phyloP scores from a whole-genome alignment of 495 filamentous ascomycete genomes.

The Filosporella fistucella region DNA sequence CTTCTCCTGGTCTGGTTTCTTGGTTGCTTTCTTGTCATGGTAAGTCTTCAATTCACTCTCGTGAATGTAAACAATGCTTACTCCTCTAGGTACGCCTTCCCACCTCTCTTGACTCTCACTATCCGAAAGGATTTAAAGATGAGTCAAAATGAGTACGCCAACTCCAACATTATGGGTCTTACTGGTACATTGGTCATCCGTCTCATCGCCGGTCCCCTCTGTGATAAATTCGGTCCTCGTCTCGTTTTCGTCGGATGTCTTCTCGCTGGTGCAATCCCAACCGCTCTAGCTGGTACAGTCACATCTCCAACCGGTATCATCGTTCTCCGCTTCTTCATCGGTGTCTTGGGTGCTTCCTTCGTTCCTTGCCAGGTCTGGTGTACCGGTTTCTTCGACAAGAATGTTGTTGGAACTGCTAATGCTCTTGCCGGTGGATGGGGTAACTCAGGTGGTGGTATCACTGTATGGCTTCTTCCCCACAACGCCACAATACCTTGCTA shows the following conservation, averaged over 20 bases:
- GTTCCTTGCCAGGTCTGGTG: constrained; percentile 97
- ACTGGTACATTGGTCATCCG: constrained; percentile 82
- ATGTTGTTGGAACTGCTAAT: constrained; percentile 87
- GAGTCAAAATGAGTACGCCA: constrained; percentile 66
- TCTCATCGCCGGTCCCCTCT: constrained; percentile 77
- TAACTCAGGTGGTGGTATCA: constrained; percentile 87
- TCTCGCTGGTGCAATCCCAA: constrained; percentile 73
- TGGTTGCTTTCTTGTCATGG: constrained; percentile 93
- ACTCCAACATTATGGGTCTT: constrained; percentile 88
- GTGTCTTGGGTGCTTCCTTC: constrained; percentile 85
- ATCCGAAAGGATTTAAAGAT: constrained; percentile 75
- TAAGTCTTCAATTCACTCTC: constrained; percentile 29
- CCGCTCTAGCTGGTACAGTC: constrained; percentile 75
- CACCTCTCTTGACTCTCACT: constrained; percentile 64
- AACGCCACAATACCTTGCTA: neutral
- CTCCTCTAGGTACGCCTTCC: constrained; percentile 63
- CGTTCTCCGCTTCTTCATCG: constrained; percentile 83
- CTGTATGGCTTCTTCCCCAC: constrained; percentile 55
- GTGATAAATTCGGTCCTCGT: constrained; percentile 80
- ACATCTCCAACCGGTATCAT: constrained; percentile 65
- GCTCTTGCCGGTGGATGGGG: constrained; percentile 81
- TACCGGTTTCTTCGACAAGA: constrained; percentile 94
- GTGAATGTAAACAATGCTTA: constrained; percentile 1
- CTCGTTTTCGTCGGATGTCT: constrained; percentile 73
- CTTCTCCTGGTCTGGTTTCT: constrained; percentile 91